Base-by-base conservation (phyloP, 2,329 filamentous ascomycete species). In the Botryotinia narcissicola region DNA sequence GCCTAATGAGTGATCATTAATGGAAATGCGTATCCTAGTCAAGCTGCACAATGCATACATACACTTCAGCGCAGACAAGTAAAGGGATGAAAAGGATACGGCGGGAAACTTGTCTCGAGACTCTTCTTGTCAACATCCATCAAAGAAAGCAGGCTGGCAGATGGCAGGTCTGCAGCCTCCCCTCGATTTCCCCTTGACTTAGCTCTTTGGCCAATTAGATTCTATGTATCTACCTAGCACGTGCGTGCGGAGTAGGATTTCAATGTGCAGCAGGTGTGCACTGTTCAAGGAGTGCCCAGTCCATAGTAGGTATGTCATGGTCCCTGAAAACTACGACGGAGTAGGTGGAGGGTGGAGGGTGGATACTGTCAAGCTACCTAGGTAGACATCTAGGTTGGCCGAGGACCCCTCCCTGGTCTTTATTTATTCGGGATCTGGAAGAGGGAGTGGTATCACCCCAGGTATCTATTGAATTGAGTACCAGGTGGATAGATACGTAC, bases 221-320 rank as follows among this genome's bases (percentile, higher is more conserved):
- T 48, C 44, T 5, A 25, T 16, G 18, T 22, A 46, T 14, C 20
- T 60, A 22, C 57, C 25, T 18, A 57, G n/a, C 51, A 57, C 51
- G 51, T 57, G 51, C 51, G 51, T 57, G 51, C 20, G 32, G 0
- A n/a, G 59, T 40, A 18, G 59, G n/a, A 57, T 32, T 29, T 32
- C 51, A 18, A 18, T 57, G 51, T 29, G 51, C 51, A 32, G 51
- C n/a, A 29, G 51, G 14, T 2, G 42, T 66, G 62, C 63, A 66
- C 63, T 51, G 63, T 37, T 67, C 63, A 67, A 37, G 44, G 63
- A 37, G 29, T 66, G 63, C 22, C 44, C 44, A n/a, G 22, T 35
- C 46, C 37, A 8, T 3, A 1, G 20, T 18, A 42, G 4, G 29
- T 12, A 51, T 25, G 14, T 8, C 60, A 62, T 51, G 44, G 32